A percentile compares a stretch with the other conserved stretches of the same genome.
Evolutionary conservation across 129 eudicot species (phyloP).

Genomic region (Helianthus annuus): HanXRQr2.0-SUNRISE NC_035441.2:123645987-123646486

Average conservation of each 20-base stretch:
- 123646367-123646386: slow-evolving; percentile 50
- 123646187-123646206: slow-evolving; percentile 25
- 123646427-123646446: slow-evolving; percentile 54
- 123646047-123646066: not conserved
- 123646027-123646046: not conserved
- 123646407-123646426: slow-evolving; percentile 62
- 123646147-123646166: slow-evolving; percentile 47
- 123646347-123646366: slow-evolving; percentile 56
- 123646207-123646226: slow-evolving; percentile 49
- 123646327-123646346: slow-evolving; percentile 53
- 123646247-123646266: slow-evolving; percentile 60
- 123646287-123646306: slow-evolving; percentile 58
- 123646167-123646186: slow-evolving; percentile 38
- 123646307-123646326: slow-evolving; percentile 56
- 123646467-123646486: slow-evolving; percentile 62
- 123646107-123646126: slow-evolving; percentile 48
- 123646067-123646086: not conserved
- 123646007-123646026: not conserved
- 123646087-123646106: slow-evolving; percentile 24
- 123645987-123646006: not conserved
- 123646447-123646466: slow-evolving; percentile 77
- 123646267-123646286: slow-evolving; percentile 58
- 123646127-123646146: slow-evolving; percentile 66
- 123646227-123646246: slow-evolving; percentile 64
- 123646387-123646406: slow-evolving; percentile 48